Evolutionary conservation across 2,329 filamentous ascomycete genomes (phyloP).

Genomic region (Alternaria longipes): DNA sequence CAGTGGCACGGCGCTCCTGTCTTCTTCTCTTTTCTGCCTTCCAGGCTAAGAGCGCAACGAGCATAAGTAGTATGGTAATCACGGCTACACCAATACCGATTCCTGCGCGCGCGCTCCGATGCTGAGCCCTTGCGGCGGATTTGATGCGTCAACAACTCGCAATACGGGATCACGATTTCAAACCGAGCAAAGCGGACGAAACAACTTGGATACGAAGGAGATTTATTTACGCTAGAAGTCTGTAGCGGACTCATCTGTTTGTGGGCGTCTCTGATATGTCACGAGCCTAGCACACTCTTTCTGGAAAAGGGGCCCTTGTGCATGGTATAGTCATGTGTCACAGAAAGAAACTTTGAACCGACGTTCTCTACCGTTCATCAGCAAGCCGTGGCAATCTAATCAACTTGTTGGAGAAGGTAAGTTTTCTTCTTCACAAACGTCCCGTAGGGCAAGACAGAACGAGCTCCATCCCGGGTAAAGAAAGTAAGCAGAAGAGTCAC

Average conservation of each 20-base stretch:
- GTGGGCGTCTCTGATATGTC: not conserved
- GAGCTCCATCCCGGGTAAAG: not conserved
- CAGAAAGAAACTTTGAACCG: not conserved
- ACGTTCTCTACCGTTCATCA: not conserved
- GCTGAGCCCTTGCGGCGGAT: not conserved
- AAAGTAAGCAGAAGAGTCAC: not conserved
- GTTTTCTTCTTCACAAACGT: not conserved
- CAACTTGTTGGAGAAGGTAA: not conserved
- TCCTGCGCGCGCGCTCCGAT: slow-evolving; percentile 3
- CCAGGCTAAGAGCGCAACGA: not conserved
- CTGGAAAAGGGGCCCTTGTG: not conserved
- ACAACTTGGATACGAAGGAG: too few relatives aligned
- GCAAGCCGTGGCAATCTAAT: not conserved
- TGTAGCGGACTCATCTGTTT: not conserved
- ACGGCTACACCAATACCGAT: not conserved
- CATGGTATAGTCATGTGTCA: not conserved
- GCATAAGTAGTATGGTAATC: not conserved
- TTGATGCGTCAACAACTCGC: not conserved
- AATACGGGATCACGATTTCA: not conserved
- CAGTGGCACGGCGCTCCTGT: not conserved
- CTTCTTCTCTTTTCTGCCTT: not conserved
- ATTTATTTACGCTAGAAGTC: not conserved
- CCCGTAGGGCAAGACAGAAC: not conserved
- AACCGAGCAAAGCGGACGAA: too few relatives aligned
- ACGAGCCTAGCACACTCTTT: not conserved